Percentiles rank a stretch among this genome's conserved stretches.
Conservation (phyloP, 805 yeast genomes). For the Starmera amethionina region DNA sequence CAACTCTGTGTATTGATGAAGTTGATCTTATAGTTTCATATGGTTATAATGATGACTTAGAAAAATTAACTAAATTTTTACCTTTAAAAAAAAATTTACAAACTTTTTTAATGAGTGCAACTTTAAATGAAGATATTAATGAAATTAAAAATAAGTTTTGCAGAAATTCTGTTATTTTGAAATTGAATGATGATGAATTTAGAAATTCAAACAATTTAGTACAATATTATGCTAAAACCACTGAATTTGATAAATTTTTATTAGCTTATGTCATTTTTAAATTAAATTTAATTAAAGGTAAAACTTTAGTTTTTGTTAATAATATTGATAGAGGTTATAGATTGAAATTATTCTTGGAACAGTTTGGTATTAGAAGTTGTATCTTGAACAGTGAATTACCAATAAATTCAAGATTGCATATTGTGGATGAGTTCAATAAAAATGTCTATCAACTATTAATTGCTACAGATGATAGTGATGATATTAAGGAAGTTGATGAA, state of each 20-base stretch:
- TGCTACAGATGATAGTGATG: constrained; percentile 87
- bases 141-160: constrained; percentile 71
- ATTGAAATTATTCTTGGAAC: constrained; percentile 81
- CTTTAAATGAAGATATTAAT: constrained; percentile 79
- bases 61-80: constrained; percentile 49
- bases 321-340: constrained; percentile 93
- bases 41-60: constrained; percentile 83
- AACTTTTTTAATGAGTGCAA: constrained; percentile 93
- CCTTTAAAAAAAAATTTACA: constrained; percentile 74
- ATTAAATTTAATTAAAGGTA: constrained; percentile 79
- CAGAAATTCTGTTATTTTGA: constrained; percentile 70
- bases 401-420: constrained; percentile 83
- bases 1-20: constrained; percentile 82
- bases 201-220: constrained; percentile 46
- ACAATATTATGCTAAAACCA: constrained; percentile 80
- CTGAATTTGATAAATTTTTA: constrained; percentile 86
- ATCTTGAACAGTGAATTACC: constrained; percentile 90
- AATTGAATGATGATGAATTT: constrained; percentile 62
- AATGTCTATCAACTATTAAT: constrained; percentile 78
- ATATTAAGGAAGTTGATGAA: constrained; percentile 40
- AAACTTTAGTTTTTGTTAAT: constrained; percentile 83
- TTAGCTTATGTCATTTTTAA: constrained; percentile 88
- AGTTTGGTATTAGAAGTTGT: constrained; percentile 85
- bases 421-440: constrained; percentile 91
- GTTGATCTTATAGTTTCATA: constrained; percentile 85